These are phyloP conservation scores for Sphenostylis stenocarpa DNA, from an alignment of 306 rosid species.

Conservation along the genomic window DNA sequence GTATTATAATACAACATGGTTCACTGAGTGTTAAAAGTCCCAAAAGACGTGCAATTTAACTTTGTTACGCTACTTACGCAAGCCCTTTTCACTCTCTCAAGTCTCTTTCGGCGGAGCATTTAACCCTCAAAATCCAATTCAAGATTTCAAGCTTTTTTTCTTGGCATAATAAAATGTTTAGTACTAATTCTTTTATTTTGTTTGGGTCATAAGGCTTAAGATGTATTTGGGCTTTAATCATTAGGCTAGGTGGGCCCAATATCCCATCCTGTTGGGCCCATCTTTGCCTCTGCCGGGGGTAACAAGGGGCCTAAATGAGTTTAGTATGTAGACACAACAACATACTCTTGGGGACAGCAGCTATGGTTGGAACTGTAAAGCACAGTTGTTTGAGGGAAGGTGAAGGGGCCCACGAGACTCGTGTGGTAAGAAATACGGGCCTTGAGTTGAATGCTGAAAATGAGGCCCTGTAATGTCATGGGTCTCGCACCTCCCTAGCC, in stretches of 20 bases:
- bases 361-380: constrained; percentile 12
- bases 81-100: neutral
- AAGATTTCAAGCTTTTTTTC: neutral
- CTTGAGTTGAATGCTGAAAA: constrained; percentile 16
- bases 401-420: constrained; percentile 24
- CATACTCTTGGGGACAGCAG: constrained; percentile 35
- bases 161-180: neutral
- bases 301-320: constrained; percentile 37
- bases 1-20: neutral
- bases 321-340: constrained; percentile 37
- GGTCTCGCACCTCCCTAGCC: constrained; percentile 30
- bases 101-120: neutral
- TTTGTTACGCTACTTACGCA: neutral
- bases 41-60: neutral
- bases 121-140: neutral
- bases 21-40: neutral
- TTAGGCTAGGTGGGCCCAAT: constrained; percentile 21
- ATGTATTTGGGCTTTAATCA: constrained; percentile 30
- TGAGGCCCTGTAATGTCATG: constrained; percentile 29
- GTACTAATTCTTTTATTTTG: neutral
- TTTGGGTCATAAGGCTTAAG: neutral
- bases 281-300: constrained; percentile 21
- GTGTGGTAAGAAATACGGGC: constrained; percentile 27
- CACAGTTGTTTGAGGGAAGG: neutral
- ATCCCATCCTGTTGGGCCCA: constrained; percentile 20